Evolutionary conservation across 352 stramenopile genomes (phyloP).

Genomic region (Globisporangium polare): DNA sequence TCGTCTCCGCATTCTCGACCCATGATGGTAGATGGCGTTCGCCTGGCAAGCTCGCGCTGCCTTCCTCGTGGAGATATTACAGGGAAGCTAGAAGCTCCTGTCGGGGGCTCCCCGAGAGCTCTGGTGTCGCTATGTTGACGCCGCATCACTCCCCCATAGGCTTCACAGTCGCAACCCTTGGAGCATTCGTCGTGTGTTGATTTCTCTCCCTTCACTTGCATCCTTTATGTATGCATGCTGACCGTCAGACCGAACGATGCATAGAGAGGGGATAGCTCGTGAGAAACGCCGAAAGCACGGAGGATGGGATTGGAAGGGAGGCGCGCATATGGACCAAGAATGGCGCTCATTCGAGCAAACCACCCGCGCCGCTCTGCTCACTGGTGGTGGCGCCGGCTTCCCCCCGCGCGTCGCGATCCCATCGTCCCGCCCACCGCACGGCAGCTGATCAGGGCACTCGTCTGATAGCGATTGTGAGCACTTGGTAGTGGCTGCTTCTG

Average conservation of each 20-base stretch:
- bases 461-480: neutral
- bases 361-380: neutral
- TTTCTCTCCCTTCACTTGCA: neutral
- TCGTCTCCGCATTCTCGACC: neutral
- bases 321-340: neutral
- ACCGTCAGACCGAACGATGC: neutral
- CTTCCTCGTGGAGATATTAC: too few species aligned
- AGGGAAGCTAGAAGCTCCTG: too few species aligned
- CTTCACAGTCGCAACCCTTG: too few species aligned
- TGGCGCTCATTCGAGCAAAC: constrained; percentile 4
- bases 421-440: neutral
- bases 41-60: too few species aligned
- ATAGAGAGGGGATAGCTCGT: neutral
- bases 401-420: neutral
- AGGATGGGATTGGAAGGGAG: constrained; percentile 9
- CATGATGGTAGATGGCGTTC: too few species aligned
- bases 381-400: constrained; percentile 4
- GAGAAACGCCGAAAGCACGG: neutral
- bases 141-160: too few species aligned
- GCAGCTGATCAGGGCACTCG: neutral
- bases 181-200: neutral
- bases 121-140: too few species aligned
- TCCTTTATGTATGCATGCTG: neutral
- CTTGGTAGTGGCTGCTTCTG: constrained; percentile 1
- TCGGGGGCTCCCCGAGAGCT: too few species aligned